Evolutionary conservation across 805 yeast species (phyloP).

Genomic region (Starmerella stellata): DNA sequence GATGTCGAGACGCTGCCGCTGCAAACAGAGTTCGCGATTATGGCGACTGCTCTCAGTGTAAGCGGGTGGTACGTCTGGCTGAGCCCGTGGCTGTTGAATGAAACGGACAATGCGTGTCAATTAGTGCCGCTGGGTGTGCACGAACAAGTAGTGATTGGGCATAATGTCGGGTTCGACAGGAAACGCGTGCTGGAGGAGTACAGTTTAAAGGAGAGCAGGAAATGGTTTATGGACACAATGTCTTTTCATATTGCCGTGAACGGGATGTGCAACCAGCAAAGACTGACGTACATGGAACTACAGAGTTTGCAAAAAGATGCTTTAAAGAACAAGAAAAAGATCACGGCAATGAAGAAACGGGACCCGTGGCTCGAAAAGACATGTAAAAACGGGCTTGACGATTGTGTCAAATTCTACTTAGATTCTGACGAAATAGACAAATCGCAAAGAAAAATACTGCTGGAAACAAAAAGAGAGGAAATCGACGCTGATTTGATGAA

Average conservation of each 20-base stretch:
- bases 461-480: slow-evolving; percentile 34
- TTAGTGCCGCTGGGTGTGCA: slow-evolving; percentile 56
- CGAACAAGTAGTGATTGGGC: slow-evolving; percentile 62
- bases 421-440: slow-evolving; percentile 40
- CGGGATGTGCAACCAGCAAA: slow-evolving; percentile 85
- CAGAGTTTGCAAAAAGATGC: slow-evolving; percentile 20
- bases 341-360: slow-evolving; percentile 3
- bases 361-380: slow-evolving; percentile 71
- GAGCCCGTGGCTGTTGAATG: slow-evolving; percentile 54
- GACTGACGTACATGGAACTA: slow-evolving; percentile 49
- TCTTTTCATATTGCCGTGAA: slow-evolving; percentile 75
- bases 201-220: slow-evolving; percentile 42
- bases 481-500: slow-evolving; percentile 36
- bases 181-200: slow-evolving; percentile 78
- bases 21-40: slow-evolving; percentile 48
- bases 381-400: slow-evolving; percentile 59
- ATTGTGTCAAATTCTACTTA: slow-evolving; percentile 67
- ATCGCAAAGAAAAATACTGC: slow-evolving; percentile 44
- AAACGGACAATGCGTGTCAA: slow-evolving; percentile 32
- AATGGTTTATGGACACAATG: slow-evolving; percentile 79
- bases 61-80: slow-evolving; percentile 91
- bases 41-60: slow-evolving; percentile 63
- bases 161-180: slow-evolving; percentile 78
- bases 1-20: slow-evolving; percentile 82
- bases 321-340: slow-evolving; percentile 29